Base-by-base conservation (phyloP, 2,329 filamentous ascomycete species). In the Scleromitrula shiraiana region DNA sequence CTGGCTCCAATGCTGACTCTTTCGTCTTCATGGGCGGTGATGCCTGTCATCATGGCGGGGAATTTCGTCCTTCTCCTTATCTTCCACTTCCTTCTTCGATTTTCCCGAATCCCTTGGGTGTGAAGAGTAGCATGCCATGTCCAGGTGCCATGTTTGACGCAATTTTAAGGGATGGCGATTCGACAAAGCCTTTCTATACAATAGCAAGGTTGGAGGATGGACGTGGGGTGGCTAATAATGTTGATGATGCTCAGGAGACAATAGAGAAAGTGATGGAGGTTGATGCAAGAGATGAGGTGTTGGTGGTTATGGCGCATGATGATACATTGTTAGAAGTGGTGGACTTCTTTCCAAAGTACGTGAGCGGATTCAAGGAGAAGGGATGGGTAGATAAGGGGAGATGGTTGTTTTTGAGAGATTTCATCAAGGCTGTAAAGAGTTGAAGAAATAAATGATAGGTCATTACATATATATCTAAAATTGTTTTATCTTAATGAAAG, bases 381-480 rank as follows among this genome's bases (percentile, higher is more conserved):
- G 69, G 67, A 0, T 73, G 70, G 69, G 67, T 62, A n/a, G 56
- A 65, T 40, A 69, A 71, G 52, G 61, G 61, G 1, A 61, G 68
- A 27, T 80, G 75, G 69, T 56, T 65, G 45, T 79, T 78, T 56
- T 59, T 78, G 55, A 66, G 62, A 27, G 74, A 77, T 50, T 75
- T 75, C 53, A 64, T 68, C 6, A 59, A 64, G 23, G 72, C 69
- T 0, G 62, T 74, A 17, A n/a, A 27, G 9, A 15, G 12, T n/a
- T n/a, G n/a, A n/a, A n/a, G n/a, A n/a, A n/a, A n/a, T n/a, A n/a
- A n/a, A n/a, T n/a, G n/a, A n/a, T n/a, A n/a, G n/a, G n/a, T n/a
- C n/a, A n/a, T n/a, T n/a, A n/a, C n/a, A n/a, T n/a, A n/a, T n/a
- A n/a, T n/a, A n/a, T n/a, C n/a, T n/a, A n/a, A n/a, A n/a, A n/a